Evolutionary conservation across 2,329 filamentous ascomycete genomes (phyloP).

Genomic region (Stenocarpella maydis): DNA sequence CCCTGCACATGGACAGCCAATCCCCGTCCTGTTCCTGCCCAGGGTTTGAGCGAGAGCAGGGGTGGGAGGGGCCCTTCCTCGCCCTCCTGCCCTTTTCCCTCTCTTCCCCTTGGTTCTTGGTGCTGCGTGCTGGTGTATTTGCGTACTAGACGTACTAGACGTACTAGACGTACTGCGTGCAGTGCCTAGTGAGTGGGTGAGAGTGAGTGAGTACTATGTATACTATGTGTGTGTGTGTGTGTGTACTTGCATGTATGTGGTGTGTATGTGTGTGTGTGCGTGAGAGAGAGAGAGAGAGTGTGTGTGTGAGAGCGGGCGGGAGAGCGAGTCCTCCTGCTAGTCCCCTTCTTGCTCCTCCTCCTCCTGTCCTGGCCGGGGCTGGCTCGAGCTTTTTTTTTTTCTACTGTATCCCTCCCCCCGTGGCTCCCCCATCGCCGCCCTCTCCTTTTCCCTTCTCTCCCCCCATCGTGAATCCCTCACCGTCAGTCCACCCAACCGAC

Average conservation of each 20-base stretch:
- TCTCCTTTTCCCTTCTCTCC: constrained; percentile 39
- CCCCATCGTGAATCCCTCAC: constrained; percentile 35
- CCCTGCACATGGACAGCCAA: constrained; percentile 8
- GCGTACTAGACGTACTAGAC: neutral
- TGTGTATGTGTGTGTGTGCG: neutral
- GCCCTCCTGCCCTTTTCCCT: constrained; percentile 21
- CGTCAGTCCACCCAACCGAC: constrained; percentile 32
- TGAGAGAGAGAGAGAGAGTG: no score
- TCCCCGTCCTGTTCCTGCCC: neutral
- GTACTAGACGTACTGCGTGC: no score
- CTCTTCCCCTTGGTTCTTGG: neutral
- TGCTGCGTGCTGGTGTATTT: neutral
- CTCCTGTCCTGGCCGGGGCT: constrained; percentile 8
- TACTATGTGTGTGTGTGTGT: neutral
- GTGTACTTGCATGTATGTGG: no score
- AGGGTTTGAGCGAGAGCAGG: constrained; percentile 1
- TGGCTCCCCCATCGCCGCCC: constrained; percentile 25
- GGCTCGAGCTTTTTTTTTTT: constrained; percentile 24
- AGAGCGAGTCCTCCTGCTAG: neutral
- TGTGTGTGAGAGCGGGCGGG: neutral
- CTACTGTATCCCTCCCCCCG: constrained; percentile 26
- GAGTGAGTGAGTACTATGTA: neutral
- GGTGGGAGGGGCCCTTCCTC: constrained; percentile 12
- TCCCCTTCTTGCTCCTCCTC: constrained; percentile 4
- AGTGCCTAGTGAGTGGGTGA: no score